Conservation (phyloP, 1,284 basidiomycete species). For the Chondrostereum purpureum region DNA sequence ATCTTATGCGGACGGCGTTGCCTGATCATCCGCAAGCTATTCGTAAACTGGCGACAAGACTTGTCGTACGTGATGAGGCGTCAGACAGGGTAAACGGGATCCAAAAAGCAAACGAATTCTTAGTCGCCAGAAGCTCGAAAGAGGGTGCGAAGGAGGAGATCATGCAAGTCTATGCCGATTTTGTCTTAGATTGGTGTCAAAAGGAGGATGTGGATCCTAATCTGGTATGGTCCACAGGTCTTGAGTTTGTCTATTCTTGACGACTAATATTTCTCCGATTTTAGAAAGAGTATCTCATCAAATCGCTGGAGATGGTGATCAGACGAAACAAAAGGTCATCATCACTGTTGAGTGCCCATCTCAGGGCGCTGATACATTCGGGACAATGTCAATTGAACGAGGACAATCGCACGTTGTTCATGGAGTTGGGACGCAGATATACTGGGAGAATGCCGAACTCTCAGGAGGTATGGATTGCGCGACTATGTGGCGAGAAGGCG, state of each 20-base stretch:
- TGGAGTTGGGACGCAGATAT: background rate
- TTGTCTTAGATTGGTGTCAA: background rate
- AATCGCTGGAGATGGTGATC: background rate
- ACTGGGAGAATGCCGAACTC: background rate
- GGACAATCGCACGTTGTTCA: background rate
- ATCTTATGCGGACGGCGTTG: constrained; percentile 20
- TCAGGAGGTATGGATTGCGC: background rate
- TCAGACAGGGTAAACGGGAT: background rate
- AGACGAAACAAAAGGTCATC: background rate
- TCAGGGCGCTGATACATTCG: background rate
- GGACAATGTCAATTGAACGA: background rate
- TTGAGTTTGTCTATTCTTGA: no score
- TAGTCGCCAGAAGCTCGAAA: background rate
- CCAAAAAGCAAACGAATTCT: background rate
- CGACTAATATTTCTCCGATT: background rate
- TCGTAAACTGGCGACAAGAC: constrained; percentile 22
- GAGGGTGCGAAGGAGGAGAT: background rate
- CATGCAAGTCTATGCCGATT: background rate
- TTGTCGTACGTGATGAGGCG: constrained; percentile 15
- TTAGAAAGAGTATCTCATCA: background rate
- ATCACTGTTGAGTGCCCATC: background rate
- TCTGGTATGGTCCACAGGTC: constrained; percentile 2
- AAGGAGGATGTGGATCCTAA: background rate
- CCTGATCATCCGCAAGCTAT: constrained; percentile 18
- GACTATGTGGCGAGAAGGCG: background rate